These are phyloP conservation scores for Penicillium desertorum DNA, from an alignment of 495 filamentous ascomycete genomes.

Conservation along the genomic window DNA sequence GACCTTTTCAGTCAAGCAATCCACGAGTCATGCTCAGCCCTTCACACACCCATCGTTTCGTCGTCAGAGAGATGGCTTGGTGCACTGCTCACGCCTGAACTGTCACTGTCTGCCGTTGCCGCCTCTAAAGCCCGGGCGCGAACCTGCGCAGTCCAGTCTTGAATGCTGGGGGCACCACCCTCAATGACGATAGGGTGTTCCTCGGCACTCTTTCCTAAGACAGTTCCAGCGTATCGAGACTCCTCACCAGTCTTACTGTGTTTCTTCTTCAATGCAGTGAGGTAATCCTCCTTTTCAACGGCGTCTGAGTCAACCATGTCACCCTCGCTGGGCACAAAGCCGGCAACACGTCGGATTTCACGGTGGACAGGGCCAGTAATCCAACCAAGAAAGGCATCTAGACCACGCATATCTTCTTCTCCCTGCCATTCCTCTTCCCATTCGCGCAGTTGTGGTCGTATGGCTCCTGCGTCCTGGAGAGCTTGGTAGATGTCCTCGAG, in stretches of 20 bases:
- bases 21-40: background rate
- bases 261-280: constrained; percentile 78
- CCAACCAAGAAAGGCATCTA: constrained; percentile 74
- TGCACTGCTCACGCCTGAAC: constrained; percentile 45
- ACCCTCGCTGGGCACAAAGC: constrained; percentile 47
- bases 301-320: constrained; percentile 48
- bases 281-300: constrained; percentile 66
- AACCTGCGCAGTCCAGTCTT: constrained; percentile 58
- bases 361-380: constrained; percentile 62
- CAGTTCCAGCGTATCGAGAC: constrained; percentile 74
- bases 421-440: constrained; percentile 59
- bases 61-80: constrained; percentile 46
- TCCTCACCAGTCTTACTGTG: constrained; percentile 82
- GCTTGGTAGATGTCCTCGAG: constrained; percentile 82
- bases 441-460: constrained; percentile 60
- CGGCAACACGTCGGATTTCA: constrained; percentile 72
- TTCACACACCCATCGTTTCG: constrained; percentile 44
- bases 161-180: constrained; percentile 66
- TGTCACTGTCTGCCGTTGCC: constrained; percentile 32
- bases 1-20: background rate
- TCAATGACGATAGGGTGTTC: constrained; percentile 68
- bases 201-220: constrained; percentile 68
- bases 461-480: constrained; percentile 68
- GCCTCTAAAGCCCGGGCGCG: constrained; percentile 34
- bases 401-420: constrained; percentile 70